Base-by-base conservation (phyloP, 129 eudicot genomes). In the Sambucus nigra region DNA sequence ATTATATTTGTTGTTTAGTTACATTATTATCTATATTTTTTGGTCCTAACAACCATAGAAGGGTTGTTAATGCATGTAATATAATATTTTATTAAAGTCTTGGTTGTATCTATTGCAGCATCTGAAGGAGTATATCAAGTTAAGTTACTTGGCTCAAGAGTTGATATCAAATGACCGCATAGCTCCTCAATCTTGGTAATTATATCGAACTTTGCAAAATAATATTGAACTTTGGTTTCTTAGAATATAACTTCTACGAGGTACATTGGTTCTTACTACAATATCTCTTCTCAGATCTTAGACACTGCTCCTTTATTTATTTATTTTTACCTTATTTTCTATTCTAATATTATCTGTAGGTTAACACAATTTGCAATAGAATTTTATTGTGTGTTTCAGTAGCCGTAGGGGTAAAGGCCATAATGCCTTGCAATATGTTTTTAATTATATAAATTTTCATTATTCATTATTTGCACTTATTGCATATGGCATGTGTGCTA, bases 61-160 rank as follows among this genome's bases (percentile, higher is more conserved):
- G n/a, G n/a, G n/a, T n/a, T n/a, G n/a, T n/a, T n/a, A n/a, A n/a
- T n/a, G n/a, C n/a, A n/a, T n/a, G n/a, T n/a, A n/a, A n/a, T n/a
- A n/a, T n/a, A n/a, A n/a, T n/a, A n/a, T n/a, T n/a, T n/a, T n/a
- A n/a, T n/a, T n/a, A n/a, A n/a, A n/a, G n/a, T n/a, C n/a, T n/a
- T n/a, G n/a, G n/a, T n/a, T n/a, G n/a, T n/a, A n/a, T n/a, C n/a
- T n/a, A n/a, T n/a, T n/a, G n/a, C n/a, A n/a, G 99, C 99, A 82
- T 69, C 53, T 91, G 67, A 91, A 86, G 84, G 91, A 91, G 79
- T 95, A 86, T 57, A 91, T 91, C 95, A 86, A 78, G 68, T 65
- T 91, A 70, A 91, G 91, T 69, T 91, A 91, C 80, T 76, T 91
- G 69, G 87, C 99, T 46, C 95, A 91, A 68, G 95, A 85, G 80